Evolutionary conservation across 106 monocot species (phyloP), one percentile per base, ranked within the genome.

Genomic region (Dendrobium nobile): DNA sequence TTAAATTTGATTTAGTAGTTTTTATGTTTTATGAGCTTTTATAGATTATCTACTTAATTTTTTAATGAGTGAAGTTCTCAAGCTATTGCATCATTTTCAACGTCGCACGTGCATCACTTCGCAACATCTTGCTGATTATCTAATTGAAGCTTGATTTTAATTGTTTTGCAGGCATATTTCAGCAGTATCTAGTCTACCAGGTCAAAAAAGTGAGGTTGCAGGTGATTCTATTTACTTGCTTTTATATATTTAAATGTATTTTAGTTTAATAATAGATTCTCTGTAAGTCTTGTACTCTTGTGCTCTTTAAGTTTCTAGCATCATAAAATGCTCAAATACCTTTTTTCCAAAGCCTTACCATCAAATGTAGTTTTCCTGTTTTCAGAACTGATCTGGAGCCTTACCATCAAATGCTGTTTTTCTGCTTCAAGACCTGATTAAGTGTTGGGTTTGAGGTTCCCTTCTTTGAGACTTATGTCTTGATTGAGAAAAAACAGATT

Each of bases 121-220:
- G 9, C 16, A 77, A 28, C 24, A 41, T 79, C 20, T 67, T 42
- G 4, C 24, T 68, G 19, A 55, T 42, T 1, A 65, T 81, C 3
- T 78, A 75, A 67, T 77, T 11, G 28, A 20, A 48, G 42, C 5
- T 79, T 75, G 22, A 41, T 68, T 40, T 72, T 19, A 79, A 78
- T 43, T 79, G 2, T 17, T 48, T 75, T 86, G 47, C 82, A 96
- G 96, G 88, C 37, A 77, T 91, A 80, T 96, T 96, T 86, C 96
- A 91, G 80, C 96, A 96, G 76, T 96, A 91, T 79, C 88, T 83
- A 89, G 88, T 90, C 54, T 86, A 90, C 70, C 96, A 96, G 83
- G 93, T 96, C 47, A 91, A 77, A 51, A 96, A 96, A 91, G 91
- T 96, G 59, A 88, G 96, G 67, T 87, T 96, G 81, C 96, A 93